A percentile compares a stretch with the other conserved stretches of the same genome.
phyloP scores from a whole-genome alignment of 495 filamentous ascomycete genomes.

The Penicillium tannophilum region DNA sequence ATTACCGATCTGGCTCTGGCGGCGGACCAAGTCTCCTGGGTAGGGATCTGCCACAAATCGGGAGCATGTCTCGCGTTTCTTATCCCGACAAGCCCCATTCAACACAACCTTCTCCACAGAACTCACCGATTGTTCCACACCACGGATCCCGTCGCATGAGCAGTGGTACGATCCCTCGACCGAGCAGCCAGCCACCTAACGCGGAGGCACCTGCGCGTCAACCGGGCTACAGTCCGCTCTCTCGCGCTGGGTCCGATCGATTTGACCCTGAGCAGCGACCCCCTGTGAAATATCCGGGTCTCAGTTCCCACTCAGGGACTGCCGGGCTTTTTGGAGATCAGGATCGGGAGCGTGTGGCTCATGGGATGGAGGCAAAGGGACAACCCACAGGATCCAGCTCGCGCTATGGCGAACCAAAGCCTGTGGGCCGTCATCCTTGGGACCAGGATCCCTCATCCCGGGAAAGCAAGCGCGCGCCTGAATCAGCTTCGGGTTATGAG shows the following conservation, averaged over 20 bases:
- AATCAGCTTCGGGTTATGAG: constrained; percentile 38
- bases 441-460: constrained; percentile 45
- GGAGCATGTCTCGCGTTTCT: constrained; percentile 35
- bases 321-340: constrained; percentile 43
- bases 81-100: constrained; percentile 45
- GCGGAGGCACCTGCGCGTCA: constrained; percentile 36
- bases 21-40: constrained; percentile 35
- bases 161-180: constrained; percentile 42
- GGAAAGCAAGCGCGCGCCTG: constrained; percentile 41
- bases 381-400: constrained; percentile 30
- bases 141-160: constrained; percentile 43
- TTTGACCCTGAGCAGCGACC: constrained; percentile 28
- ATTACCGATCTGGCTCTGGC: constrained; percentile 49
- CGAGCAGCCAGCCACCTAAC: constrained; percentile 49
- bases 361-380: constrained; percentile 37
- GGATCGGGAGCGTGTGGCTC: constrained; percentile 30
- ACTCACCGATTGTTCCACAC: constrained; percentile 40
- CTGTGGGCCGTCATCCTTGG: constrained; percentile 38
- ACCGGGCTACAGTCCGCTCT: constrained; percentile 43
- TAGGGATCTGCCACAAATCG: constrained; percentile 38
- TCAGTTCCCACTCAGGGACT: constrained; percentile 42
- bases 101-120: constrained; percentile 43
- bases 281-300: constrained; percentile 32
- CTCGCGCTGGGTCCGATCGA: constrained; percentile 34
- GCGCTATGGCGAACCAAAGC: constrained; percentile 40